These are phyloP conservation scores for Eragrostis curvula DNA, from an alignment of 176 grass and related monocot species.

Conservation along the genomic window DNA sequence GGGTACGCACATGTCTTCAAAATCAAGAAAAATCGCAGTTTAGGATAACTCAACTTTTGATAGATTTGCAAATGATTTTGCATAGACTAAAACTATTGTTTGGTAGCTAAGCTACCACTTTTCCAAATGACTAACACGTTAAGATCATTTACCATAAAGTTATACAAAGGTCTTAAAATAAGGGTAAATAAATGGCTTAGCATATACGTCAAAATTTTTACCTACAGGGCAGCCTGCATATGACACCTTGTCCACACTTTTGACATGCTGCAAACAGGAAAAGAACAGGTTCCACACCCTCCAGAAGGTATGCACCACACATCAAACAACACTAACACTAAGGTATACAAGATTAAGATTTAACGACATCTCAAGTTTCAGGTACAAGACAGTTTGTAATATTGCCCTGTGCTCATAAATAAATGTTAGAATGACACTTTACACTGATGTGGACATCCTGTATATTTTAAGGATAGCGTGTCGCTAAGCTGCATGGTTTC, in stretches of 20 bases:
- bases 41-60: conserved; percentile 1
- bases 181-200: not conserved
- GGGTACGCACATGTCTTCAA: not conserved
- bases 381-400: not conserved
- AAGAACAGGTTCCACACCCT: not conserved
- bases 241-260: not conserved
- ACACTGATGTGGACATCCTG: not conserved
- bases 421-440: not conserved
- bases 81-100: not conserved
- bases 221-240: not conserved
- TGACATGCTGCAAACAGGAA: conserved; percentile 13
- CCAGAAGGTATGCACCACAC: not conserved
- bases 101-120: not conserved
- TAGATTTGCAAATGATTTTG: not conserved
- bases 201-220: not conserved
- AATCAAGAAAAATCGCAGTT: not conserved
- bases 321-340: conserved; percentile 23
- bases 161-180: not conserved
- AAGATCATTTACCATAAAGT: not conserved
- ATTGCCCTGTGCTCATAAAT: not conserved
- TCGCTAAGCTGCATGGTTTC: not conserved
- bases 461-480: not conserved
- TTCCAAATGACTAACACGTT: not conserved
- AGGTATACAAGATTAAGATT: not conserved
- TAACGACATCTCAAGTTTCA: not conserved